phyloP scores from a whole-genome alignment of 495 filamentous ascomycete genomes.

The Rusavskia elegans region DNA sequence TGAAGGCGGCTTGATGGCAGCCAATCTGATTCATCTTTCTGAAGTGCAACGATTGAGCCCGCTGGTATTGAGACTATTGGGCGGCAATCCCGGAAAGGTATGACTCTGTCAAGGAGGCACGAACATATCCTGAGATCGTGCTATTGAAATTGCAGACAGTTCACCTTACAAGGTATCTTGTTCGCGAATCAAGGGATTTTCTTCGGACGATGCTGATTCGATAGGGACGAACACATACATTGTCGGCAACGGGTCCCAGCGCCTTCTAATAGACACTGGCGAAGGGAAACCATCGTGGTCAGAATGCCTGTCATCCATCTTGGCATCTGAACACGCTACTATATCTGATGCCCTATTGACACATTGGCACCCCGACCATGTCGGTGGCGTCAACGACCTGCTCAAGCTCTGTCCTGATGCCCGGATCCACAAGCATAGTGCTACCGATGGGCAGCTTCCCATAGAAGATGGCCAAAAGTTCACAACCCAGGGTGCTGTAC shows the following conservation, averaged over 20 bases:
- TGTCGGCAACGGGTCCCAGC: constrained; percentile 47
- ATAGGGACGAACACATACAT: constrained; percentile 82
- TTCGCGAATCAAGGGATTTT: background rate
- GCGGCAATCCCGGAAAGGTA: constrained; percentile 68
- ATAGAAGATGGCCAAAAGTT: constrained; percentile 65
- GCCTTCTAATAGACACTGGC: constrained; percentile 70
- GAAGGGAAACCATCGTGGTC: constrained; percentile 49
- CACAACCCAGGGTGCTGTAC: constrained; percentile 53
- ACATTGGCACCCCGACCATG: constrained; percentile 85
- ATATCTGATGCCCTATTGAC: constrained; percentile 57
- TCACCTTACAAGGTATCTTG: constrained; percentile 34
- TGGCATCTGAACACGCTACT: constrained; percentile 47
- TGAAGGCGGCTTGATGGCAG: constrained; percentile 22
- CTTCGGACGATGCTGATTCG: background rate
- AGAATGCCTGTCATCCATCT: constrained; percentile 38
- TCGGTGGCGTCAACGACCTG: constrained; percentile 55
- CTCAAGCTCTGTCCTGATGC: constrained; percentile 40
- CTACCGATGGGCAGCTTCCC: constrained; percentile 20
- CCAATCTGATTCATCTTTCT: constrained; percentile 34
- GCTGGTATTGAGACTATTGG: constrained; percentile 56
- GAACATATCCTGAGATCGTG: background rate
- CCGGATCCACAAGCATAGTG: constrained; percentile 34
- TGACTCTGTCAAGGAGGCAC: constrained; percentile 1
- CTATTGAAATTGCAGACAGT: constrained; percentile 17
- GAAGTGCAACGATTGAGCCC: constrained; percentile 52